These are phyloP conservation scores for Lactarius tabidus DNA, from an alignment of 768 basidiomycete species.

Conservation along the genomic window DNA sequence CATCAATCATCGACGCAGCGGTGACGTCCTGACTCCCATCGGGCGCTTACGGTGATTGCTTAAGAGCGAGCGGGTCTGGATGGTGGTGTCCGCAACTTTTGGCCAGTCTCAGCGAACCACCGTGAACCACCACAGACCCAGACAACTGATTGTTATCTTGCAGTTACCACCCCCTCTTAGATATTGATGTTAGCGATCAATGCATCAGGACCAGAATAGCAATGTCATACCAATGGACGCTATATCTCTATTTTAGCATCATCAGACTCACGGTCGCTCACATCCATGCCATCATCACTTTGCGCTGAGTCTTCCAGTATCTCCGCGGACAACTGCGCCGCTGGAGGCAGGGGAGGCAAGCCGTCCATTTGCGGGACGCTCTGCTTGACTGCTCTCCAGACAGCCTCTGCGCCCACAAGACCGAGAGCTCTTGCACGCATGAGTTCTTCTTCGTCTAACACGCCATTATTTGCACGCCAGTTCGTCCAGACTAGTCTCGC, in stretches of 20 bases:
- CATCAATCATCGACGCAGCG: neutral
- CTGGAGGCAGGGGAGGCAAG: neutral
- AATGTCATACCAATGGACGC: conserved; percentile 17
- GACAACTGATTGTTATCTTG: neutral
- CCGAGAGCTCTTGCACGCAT: conserved; percentile 48
- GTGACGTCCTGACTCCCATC: conserved; percentile 3
- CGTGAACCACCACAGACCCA: neutral
- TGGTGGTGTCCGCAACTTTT: neutral
- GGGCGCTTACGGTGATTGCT: neutral
- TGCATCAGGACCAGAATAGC: neutral
- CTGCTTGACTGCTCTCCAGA: conserved; percentile 49
- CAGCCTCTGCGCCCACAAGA: conserved; percentile 39
- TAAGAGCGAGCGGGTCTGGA: neutral
- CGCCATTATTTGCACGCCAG: conserved; percentile 40
- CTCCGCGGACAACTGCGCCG: neutral
- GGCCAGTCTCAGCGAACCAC: neutral
- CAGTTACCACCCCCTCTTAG: neutral
- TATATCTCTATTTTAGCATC: conserved; percentile 45
- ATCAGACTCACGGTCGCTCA: conserved; percentile 29
- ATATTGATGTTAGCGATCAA: neutral
- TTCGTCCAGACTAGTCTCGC: conserved; percentile 49
- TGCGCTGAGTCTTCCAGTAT: conserved; percentile 6
- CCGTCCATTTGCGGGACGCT: conserved; percentile 33
- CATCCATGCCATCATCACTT: conserved; percentile 9
- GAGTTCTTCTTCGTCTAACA: conserved; percentile 42